These are phyloP conservation scores for Eucalyptus shirleyi DNA, from an alignment of 345 rosid genomes.

Conservation along the genomic window DNA sequence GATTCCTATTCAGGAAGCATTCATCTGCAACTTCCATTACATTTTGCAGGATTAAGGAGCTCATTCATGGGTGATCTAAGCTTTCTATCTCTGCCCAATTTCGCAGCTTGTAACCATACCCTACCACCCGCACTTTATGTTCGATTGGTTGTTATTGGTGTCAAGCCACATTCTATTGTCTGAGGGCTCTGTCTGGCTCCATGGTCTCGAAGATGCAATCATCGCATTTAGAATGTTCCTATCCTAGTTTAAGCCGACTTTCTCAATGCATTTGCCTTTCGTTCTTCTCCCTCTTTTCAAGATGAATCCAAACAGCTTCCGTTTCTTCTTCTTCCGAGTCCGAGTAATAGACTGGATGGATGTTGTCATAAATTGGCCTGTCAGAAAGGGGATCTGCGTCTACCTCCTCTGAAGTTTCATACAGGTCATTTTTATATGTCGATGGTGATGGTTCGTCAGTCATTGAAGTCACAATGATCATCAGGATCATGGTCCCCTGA, in stretches of 20 bases:
- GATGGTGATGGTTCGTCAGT: background rate
- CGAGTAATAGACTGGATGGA: background rate
- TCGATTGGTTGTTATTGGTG: background rate
- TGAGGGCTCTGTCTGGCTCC: background rate
- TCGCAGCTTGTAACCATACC: background rate
- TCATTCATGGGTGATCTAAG: background rate
- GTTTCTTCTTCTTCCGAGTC: conserved; percentile 1
- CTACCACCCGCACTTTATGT: background rate
- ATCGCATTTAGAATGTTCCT: background rate
- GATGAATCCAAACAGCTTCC: background rate
- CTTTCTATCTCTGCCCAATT: background rate
- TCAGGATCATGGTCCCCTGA: conserved; percentile 2
- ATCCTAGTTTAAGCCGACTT: background rate
- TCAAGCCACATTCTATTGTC: background rate
- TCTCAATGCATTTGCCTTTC: background rate
- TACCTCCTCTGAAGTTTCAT: background rate
- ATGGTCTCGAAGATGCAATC: background rate
- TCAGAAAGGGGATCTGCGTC: background rate
- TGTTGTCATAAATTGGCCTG: background rate
- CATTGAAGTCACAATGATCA: background rate
- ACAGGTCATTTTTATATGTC: background rate
- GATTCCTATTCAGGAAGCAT: background rate
- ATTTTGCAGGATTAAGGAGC: background rate
- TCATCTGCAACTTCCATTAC: background rate
- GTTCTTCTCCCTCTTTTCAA: background rate